phyloP scores from a whole-genome alignment of 768 basidiomycete species.

The Naganishia antarctica region DNA sequence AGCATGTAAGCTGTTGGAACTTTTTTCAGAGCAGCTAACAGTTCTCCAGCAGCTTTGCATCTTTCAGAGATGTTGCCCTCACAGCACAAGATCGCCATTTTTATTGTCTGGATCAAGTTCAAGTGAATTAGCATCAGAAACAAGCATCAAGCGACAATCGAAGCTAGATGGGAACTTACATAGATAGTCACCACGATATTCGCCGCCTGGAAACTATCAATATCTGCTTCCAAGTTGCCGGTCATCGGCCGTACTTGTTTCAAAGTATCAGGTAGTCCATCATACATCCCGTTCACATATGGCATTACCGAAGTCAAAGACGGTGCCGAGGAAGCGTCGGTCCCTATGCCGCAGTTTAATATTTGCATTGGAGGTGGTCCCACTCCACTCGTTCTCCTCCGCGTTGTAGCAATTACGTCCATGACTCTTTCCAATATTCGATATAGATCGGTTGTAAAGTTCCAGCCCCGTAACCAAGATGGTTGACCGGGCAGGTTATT shows the following conservation, averaged over 20 bases:
- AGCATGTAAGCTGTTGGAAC: conserved; percentile 39
- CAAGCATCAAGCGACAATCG: too few relatives aligned
- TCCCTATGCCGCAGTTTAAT: conserved; percentile 16
- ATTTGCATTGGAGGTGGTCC: conserved; percentile 6
- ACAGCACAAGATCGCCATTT: conserved; percentile 38
- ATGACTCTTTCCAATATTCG: conserved; percentile 41
- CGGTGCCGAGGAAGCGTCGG: conserved; percentile 18
- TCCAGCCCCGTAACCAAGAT: conserved; percentile 40
- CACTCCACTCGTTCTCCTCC: not conserved
- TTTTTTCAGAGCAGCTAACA: conserved; percentile 36
- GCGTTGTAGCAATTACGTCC: conserved; percentile 6
- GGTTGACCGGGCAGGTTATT: conserved; percentile 1
- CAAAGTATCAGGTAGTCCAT: conserved; percentile 33
- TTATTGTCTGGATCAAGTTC: too few relatives aligned
- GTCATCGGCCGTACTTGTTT: conserved; percentile 31
- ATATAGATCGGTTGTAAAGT: conserved; percentile 40
- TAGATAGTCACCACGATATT: conserved; percentile 9
- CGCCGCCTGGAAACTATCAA: conserved; percentile 35
- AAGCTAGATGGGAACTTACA: too few relatives aligned
- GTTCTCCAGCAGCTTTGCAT: conserved; percentile 41
- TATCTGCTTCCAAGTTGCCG: conserved; percentile 32
- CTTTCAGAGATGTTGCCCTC: conserved; percentile 33
- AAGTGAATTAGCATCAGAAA: too few relatives aligned
- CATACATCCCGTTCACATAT: conserved; percentile 31
- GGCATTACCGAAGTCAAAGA: conserved; percentile 26